Evolutionary conservation across 106 monocot genomes (phyloP), one percentile per base, ranked within the genome.

Genomic region (Acanthochlamys bracteata): DNA sequence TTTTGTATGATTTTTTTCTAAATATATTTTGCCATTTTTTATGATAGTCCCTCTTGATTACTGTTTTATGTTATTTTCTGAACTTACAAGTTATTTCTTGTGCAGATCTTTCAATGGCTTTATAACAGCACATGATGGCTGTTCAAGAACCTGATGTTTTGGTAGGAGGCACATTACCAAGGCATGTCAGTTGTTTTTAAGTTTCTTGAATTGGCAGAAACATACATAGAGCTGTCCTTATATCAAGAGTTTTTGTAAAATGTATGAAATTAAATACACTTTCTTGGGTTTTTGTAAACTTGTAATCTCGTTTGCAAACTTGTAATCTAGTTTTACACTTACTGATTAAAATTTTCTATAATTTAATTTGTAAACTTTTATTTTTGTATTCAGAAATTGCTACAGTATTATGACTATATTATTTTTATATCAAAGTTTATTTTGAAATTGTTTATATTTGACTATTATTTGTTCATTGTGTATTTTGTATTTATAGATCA

Each of bases 311-410:
- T 96, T 67, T 83, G 90, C 45, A 76, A 96, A 76, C 69, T 78
- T 65, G 88, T 91, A 26, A 82, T 91, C 66, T 84, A 91, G 58
- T 96, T 96, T 81, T 96, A 96, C 75, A 80, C 88, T 58, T 70
- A 87, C 62, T 90, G 91, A 85, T 55, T 24, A n/a, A n/a, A n/a
- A n/a, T n/a, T n/a, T n/a, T n/a, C n/a, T n/a, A n/a, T n/a, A n/a
- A 21, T n/a, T n/a, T n/a, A n/a, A n/a, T n/a, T n/a, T n/a, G n/a
- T n/a, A n/a, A n/a, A 56, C 25, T 49, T 11, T 55, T 41, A 23
- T 59, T 39, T 69, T 81, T 96, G 73, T 85, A 88, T 60, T 75
- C 21, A 88, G 91, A 59, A 96, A 79, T 83, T 96, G 40, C 80
- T 96, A n/a, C 82, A 85, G 52, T 80, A 80, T 3, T 91, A 96